Evolutionary conservation across 1,284 basidiomycete species (phyloP).

Genomic region (Cryptococcus sp.): DNA sequence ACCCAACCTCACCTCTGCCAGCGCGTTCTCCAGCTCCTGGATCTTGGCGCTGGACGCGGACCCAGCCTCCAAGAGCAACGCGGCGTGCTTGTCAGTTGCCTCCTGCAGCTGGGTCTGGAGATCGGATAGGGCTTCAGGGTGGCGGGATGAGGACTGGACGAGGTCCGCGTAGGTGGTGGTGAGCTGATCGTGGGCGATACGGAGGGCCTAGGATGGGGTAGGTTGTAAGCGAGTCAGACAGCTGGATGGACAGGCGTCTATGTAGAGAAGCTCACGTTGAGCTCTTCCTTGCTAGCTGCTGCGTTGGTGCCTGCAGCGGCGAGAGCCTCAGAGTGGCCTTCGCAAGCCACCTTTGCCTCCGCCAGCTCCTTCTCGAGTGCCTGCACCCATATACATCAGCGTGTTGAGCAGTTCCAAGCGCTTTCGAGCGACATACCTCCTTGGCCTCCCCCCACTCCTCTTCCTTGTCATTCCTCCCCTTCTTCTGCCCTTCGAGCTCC

Average conservation of each 20-base stretch:
- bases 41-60: conserved; percentile 4
- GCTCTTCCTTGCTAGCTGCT: conserved; percentile 16
- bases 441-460: conserved; percentile 4
- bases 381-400: conserved; percentile 4
- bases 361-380: conserved; percentile 17
- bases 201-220: conserved; percentile 8
- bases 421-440: conserved; percentile 5
- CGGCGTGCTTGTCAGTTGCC: conserved; percentile 15
- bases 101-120: conserved; percentile 22
- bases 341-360: conserved; percentile 9
- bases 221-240: background rate
- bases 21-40: conserved; percentile 21
- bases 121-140: conserved; percentile 21
- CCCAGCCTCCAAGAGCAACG: conserved; percentile 6
- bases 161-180: conserved; percentile 23
- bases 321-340: conserved; percentile 12
- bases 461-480: conserved; percentile 4
- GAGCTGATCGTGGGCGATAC: conserved; percentile 22
- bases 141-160: conserved; percentile 13
- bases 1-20: conserved; percentile 8
- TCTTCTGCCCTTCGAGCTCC: conserved; percentile 13
- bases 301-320: conserved; percentile 5
- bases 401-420: background rate
- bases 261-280: conserved; percentile 16
- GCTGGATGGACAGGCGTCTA: background rate